phyloP scores from a whole-genome alignment of 2,329 filamentous ascomycete species.

The Ascochyta clinopodiicola region DNA sequence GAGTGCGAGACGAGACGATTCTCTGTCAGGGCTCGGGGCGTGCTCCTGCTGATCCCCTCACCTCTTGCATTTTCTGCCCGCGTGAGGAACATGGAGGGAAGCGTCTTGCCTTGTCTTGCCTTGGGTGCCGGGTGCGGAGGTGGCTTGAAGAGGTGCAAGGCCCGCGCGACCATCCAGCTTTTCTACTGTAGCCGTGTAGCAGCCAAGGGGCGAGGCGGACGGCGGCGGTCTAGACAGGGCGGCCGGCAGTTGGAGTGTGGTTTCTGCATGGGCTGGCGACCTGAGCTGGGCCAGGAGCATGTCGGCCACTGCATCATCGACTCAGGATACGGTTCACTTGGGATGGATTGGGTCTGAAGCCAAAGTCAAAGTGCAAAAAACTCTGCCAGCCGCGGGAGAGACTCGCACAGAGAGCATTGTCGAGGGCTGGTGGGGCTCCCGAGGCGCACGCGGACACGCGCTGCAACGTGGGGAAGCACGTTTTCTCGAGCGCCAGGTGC shows the following conservation, averaged over 20 bases:
- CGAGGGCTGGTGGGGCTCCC: constrained; percentile 30
- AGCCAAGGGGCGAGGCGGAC: constrained; percentile 19
- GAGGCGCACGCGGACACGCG: constrained; percentile 33
- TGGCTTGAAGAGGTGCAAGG: constrained; percentile 25
- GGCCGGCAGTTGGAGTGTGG: constrained; percentile 12
- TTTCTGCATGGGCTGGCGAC: not conserved
- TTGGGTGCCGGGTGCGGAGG: too few relatives aligned
- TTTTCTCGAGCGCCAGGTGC: constrained; percentile 18
- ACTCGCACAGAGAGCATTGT: not conserved
- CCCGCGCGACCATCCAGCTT: constrained; percentile 22
- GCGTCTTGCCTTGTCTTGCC: too few relatives aligned
- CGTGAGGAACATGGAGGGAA: constrained; percentile 13
- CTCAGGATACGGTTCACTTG: not conserved
- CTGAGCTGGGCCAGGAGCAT: constrained; percentile 2
- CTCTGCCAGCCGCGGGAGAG: too few relatives aligned
- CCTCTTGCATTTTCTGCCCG: constrained; percentile 12
- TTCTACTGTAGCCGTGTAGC: constrained; percentile 4
- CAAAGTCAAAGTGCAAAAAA: too few relatives aligned
- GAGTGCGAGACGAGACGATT: too few relatives aligned
- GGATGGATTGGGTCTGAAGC: not conserved
- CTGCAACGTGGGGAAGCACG: constrained; percentile 45
- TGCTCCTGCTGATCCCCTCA: constrained; percentile 22
- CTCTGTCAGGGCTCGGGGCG: constrained; percentile 12
- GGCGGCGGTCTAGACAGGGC: constrained; percentile 12
- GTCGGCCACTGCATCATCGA: constrained; percentile 2